A percentile compares a stretch with the other conserved stretches of the same genome.
phyloP scores from a whole-genome alignment of 208 protist genomes.

The Angomonas deanei region DNA sequence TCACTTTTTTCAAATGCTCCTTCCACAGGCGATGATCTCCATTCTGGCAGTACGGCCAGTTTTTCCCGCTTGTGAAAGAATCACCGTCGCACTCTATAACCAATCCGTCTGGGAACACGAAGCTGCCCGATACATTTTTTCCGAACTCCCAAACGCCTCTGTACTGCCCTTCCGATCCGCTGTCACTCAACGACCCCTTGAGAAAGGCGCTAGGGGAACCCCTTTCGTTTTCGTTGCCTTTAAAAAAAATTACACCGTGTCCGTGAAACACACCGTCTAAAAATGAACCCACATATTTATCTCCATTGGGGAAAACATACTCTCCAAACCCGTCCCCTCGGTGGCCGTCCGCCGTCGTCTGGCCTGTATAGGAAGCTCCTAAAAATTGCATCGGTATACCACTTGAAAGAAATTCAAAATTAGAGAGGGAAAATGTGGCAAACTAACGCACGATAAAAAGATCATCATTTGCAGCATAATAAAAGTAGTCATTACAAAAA shows the following conservation, averaged over 20 bases:
- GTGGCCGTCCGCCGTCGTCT: constrained; percentile 50
- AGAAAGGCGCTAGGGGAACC: neutral
- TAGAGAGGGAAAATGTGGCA: constrained; percentile 1
- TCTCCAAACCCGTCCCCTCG: constrained; percentile 68
- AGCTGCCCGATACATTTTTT: constrained; percentile 51
- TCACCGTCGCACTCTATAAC: constrained; percentile 36
- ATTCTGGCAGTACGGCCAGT: constrained; percentile 79
- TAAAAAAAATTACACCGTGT: constrained; percentile 71
- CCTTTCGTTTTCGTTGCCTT: neutral
- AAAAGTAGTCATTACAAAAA: too few species aligned
- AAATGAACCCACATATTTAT: constrained; percentile 74
- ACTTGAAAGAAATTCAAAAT: neutral
- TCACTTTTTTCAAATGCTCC: constrained; percentile 77
- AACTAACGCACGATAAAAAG: neutral
- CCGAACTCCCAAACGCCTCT: constrained; percentile 80
- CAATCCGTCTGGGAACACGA: constrained; percentile 84
- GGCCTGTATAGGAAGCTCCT: constrained; percentile 54
- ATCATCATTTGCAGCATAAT: too few species aligned
- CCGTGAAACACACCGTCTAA: constrained; percentile 82
- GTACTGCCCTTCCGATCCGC: constrained; percentile 66
- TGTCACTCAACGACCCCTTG: neutral
- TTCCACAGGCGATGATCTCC: constrained; percentile 80
- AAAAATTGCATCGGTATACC: constrained; percentile 28
- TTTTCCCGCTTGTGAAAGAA: neutral
- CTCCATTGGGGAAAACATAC: constrained; percentile 81